Evolutionary conservation across 2,329 filamentous ascomycete genomes (phyloP), one percentile per base, ranked within the genome.

Genomic region (Sporothrix sp.): DNA sequence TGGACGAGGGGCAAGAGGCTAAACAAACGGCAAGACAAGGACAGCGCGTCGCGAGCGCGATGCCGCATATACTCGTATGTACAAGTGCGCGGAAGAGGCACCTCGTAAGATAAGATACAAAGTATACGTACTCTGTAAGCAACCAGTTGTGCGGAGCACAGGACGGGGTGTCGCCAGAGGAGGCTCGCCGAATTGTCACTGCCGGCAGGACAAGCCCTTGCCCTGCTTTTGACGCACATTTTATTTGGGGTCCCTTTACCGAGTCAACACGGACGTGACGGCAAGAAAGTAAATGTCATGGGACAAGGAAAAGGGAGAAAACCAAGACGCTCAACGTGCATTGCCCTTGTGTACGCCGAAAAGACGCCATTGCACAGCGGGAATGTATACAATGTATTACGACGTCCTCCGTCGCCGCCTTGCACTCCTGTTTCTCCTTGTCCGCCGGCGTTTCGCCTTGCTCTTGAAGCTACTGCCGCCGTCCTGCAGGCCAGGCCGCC

Each of bases 171-270:
- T n/a, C n/a, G n/a, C n/a, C n/a, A n/a, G n/a, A n/a, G n/a, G n/a
- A n/a, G n/a, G n/a, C n/a, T n/a, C n/a, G n/a, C n/a, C n/a, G n/a
- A n/a, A n/a, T 42, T 2, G 21, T 16, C 13, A 6, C 39, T 13
- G 23, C 25, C 28, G 39, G 25, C 21, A 28, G 4, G 14, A 10
- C 21, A 6, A 33, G 44, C 44, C 44, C 44, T 47, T 36, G 44
- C 44, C 44, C 44, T 46, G 14, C 36, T 30, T 30, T 37, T 14
- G 16, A 38, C 44, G 44, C 44, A 47, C 44, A 37, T 16, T 20
- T 25, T 16, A 28, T n/a, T 10, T 9, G n/a, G 10, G 13, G 23
- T 18, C 33, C 4, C 18, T 8, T 33, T 16, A 16, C 33, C 32
- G 10, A n/a, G n/a, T n/a, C n/a, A n/a, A n/a, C n/a, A n/a, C n/a